phyloP scores from a whole-genome alignment of 1,139 yeast genomes.

The Nakaseomyces nivariensis region DNA sequence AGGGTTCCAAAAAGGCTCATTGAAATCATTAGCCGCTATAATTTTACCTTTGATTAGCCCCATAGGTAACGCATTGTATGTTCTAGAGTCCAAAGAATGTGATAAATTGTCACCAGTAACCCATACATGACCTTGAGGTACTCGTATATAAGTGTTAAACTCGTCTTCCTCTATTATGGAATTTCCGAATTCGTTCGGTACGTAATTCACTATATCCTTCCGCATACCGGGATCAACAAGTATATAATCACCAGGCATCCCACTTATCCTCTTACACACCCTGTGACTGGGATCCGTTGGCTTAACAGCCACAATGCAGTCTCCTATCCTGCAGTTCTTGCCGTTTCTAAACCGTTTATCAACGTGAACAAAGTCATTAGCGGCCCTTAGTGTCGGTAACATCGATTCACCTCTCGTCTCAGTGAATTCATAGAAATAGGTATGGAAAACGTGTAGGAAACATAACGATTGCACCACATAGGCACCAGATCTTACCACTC shows the following conservation, averaged over 20 bases:
- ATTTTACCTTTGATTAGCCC: constrained; percentile 82
- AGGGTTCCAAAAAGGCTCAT: constrained; percentile 30
- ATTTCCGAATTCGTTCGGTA: constrained; percentile 5
- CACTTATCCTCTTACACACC: constrained; percentile 87
- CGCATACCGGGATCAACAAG: constrained; percentile 69
- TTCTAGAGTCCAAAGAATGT: constrained; percentile 82
- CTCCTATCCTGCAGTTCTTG: constrained; percentile 61
- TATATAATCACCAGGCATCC: constrained; percentile 89
- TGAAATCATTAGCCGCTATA: constrained; percentile 47
- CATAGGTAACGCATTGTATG: constrained; percentile 81
- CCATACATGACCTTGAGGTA: constrained; percentile 94
- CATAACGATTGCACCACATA: constrained; percentile 48
- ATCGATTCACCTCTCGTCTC: constrained; percentile 89
- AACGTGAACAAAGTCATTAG: constrained; percentile 74
- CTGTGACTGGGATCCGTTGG: constrained; percentile 83
- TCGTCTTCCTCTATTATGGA: constrained; percentile 24
- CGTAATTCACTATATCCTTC: constrained; percentile 4
- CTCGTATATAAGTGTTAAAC: constrained; percentile 49
- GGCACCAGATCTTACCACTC: neutral
- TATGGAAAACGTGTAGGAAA: constrained; percentile 55
- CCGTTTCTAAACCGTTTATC: constrained; percentile 44
- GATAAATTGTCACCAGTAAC: constrained; percentile 89
- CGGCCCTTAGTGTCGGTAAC: constrained; percentile 77
- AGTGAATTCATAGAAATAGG: constrained; percentile 62
- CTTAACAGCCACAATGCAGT: constrained; percentile 75